Evolutionary conservation across 2,329 filamentous ascomycete genomes (phyloP).

Genomic region (Colletotrichum tropicicola): DNA sequence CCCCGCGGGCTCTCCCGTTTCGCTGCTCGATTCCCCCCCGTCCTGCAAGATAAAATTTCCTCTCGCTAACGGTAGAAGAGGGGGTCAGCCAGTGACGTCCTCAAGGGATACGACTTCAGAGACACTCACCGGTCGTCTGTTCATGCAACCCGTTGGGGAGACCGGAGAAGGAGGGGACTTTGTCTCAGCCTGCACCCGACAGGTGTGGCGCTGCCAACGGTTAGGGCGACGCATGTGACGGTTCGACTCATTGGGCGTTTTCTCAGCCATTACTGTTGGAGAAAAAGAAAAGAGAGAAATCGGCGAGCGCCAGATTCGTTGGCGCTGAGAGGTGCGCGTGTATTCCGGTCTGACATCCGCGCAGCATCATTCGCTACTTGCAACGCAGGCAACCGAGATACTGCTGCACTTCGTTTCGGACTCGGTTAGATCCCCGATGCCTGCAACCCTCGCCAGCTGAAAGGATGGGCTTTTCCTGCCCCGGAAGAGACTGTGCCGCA

Average conservation of each 20-base stretch:
- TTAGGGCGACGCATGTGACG: too few species aligned
- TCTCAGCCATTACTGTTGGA: neutral
- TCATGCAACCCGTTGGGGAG: neutral
- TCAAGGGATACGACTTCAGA: neutral
- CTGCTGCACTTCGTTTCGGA: neutral
- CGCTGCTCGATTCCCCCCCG: neutral
- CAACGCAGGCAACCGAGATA: neutral
- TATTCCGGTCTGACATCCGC: neutral
- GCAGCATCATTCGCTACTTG: neutral
- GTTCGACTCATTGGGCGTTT: too few species aligned
- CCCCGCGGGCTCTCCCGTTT: slow-evolving; percentile 3
- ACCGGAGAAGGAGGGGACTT: neutral
- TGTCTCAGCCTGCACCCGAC: slow-evolving; percentile 18
- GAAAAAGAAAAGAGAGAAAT: neutral
- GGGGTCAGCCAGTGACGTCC: neutral
- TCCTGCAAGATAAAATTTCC: neutral
- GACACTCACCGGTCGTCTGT: neutral
- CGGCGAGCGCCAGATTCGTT: neutral
- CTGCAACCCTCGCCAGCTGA: neutral
- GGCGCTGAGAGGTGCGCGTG: neutral
- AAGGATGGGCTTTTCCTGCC: neutral
- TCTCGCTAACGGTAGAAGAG: neutral
- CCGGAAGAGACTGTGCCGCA: too few species aligned
- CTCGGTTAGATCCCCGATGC: neutral
- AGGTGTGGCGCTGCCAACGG: slow-evolving; percentile 19